A percentile compares a stretch with the other conserved stretches of the same genome.
phyloP scores from a whole-genome alignment of 2,329 filamentous ascomycete genomes.

The Biscogniauxia sp. region DNA sequence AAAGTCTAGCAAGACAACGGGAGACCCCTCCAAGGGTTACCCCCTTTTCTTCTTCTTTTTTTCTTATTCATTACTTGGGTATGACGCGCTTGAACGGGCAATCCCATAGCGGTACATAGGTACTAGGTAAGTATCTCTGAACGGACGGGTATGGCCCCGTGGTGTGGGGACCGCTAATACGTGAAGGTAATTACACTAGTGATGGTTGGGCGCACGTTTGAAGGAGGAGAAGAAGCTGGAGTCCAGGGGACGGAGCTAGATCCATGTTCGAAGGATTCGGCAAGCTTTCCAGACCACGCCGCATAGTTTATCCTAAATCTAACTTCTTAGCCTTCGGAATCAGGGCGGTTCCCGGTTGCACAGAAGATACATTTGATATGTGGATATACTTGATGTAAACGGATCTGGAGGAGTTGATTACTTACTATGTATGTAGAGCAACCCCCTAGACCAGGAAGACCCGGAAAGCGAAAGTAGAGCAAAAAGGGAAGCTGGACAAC shows the following conservation, averaged over 20 bases:
- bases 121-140: no score
- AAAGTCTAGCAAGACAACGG: neutral
- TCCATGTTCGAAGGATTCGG: neutral
- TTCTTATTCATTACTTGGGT: neutral
- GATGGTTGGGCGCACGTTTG: neutral
- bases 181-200: neutral
- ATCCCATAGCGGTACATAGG: neutral
- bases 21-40: neutral
- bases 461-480: neutral
- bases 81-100: neutral
- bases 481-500: neutral
- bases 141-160: neutral
- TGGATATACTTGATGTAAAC: neutral
- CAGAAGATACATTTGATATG: neutral
- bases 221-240: neutral
- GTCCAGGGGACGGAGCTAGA: neutral
- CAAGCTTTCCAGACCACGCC: neutral
- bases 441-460: no score
- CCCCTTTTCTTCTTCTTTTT: neutral
- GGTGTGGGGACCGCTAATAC: neutral
- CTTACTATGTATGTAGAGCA: no score
- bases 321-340: neutral
- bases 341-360: neutral
- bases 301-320: neutral
- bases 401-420: neutral